Evolutionary conservation across 257 asterid species (phyloP), one percentile per base, ranked within the genome.

Genomic region (Nicotiana tabacum): DNA sequence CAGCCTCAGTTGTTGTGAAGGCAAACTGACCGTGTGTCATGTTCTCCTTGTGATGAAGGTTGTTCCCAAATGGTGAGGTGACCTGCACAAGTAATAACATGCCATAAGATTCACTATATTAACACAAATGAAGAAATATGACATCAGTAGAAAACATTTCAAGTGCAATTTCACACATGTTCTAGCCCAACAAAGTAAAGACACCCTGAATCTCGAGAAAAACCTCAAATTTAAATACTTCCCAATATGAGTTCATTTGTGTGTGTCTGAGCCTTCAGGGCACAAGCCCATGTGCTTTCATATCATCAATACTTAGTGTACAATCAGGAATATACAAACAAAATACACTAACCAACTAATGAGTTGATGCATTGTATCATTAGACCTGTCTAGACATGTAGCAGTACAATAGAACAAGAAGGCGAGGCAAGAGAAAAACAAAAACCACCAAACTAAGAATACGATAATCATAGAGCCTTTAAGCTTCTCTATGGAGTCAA

Each of bases 1-100:
- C 98, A 55, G 92, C 90, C 82, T 93, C 98, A 0, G 89, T 86
- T 39, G 97, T 90, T 60, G 98, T 92, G 87, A 93, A 93, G 74
- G 97, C 96, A 90, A 95, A 91, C 86, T 95, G 98, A 46, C 97
- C 98, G 32, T 90, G 89, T n/a, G 97, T 91, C 60, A 85, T 90
- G 84, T 93, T 95, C 84, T 92, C 94, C n/a, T 78, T 68, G 65
- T 90, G 89, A 87, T 95, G 94, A 74, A 93, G 87, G 51, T 83
- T 84, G 84, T 91, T 93, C 29, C 98, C 98, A 83, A 90, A 91
- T 30, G 98, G 97, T n/a, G 98, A 92, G 30, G 95, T 87, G 66
- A 93, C 97, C 98, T 95, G 81, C 27, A 83, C 64, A 51, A 74
- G 80, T 74, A 74, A 74, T 74, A 74, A 15, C 78, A 46, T 3